Conservation (phyloP, 768 basidiomycete species). For the Leccinum pellstonianum region DNA sequence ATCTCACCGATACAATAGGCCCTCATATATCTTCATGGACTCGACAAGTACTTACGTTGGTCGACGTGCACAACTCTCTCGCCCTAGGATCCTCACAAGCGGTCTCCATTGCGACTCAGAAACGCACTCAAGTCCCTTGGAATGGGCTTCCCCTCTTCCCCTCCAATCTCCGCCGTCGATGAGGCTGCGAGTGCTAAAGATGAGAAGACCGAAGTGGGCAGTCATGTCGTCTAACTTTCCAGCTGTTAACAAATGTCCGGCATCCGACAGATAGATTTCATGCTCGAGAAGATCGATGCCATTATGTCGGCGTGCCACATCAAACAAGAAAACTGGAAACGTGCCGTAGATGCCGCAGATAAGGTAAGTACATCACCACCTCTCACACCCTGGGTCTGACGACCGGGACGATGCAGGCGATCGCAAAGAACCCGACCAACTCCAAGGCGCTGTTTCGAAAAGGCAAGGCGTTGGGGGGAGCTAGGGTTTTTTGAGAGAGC, state of each 20-base stretch:
- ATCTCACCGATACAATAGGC: slow-evolving; percentile 42
- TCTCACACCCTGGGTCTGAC: not conserved
- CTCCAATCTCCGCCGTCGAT: slow-evolving; percentile 23
- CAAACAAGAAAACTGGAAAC: slow-evolving; percentile 77
- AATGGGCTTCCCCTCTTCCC: slow-evolving; percentile 21
- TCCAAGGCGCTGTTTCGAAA: slow-evolving; percentile 81
- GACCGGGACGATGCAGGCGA: slow-evolving; percentile 45
- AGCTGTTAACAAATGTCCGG: not conserved
- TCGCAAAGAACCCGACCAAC: slow-evolving; percentile 72
- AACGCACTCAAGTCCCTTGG: slow-evolving; percentile 57
- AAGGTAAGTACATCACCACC: slow-evolving; percentile 45
- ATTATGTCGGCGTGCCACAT: slow-evolving; percentile 86
- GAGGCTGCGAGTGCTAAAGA: slow-evolving; percentile 37
- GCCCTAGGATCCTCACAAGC: slow-evolving; percentile 4
- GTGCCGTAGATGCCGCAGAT: slow-evolving; percentile 77
- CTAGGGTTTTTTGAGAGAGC: slow-evolving; percentile 74
- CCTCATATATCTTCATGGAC: slow-evolving; percentile 67
- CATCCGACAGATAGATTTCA: slow-evolving; percentile 57
- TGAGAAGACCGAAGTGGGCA: slow-evolving; percentile 64
- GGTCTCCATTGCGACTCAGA: slow-evolving; percentile 33
- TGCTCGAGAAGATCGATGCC: slow-evolving; percentile 79
- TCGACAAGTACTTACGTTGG: slow-evolving; percentile 72
- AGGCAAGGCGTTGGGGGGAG: slow-evolving; percentile 59
- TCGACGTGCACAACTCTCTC: not conserved
- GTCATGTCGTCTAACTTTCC: not conserved